Evolutionary conservation across 305 asterid species (phyloP).

Genomic region (Plantago coronopus): DNA sequence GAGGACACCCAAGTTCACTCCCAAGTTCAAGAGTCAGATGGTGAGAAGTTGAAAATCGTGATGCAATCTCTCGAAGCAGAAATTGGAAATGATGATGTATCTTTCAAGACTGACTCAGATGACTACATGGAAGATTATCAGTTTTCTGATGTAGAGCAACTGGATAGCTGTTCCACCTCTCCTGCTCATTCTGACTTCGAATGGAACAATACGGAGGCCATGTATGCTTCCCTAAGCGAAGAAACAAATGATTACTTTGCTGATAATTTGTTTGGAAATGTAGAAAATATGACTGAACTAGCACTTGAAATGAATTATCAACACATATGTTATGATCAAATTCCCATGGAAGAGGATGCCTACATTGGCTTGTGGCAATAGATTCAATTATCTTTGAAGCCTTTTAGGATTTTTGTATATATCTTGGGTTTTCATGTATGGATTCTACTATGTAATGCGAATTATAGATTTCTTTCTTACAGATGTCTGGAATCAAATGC

Average conservation of each 20-base stretch:
- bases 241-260: not conserved
- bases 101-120: not conserved
- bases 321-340: conserved; percentile 4
- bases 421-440: too few species aligned
- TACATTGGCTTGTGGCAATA: conserved; percentile 3
- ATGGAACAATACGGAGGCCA: not conserved
- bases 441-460: too few species aligned
- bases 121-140: conserved; percentile 3
- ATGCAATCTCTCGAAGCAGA: conserved; percentile 7
- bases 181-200: not conserved
- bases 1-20: conserved; percentile 1
- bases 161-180: conserved; percentile 8
- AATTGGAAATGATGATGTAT: not conserved
- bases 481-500: too few species aligned
- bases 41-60: conserved; percentile 2
- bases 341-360: not conserved
- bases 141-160: conserved; percentile 1
- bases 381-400: not conserved
- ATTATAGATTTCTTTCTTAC: too few species aligned
- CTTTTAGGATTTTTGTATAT: too few species aligned
- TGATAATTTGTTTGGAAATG: not conserved
- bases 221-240: not conserved
- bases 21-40: not conserved
- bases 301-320: not conserved
- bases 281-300: conserved; percentile 1